Evolutionary conservation across 805 yeast species (phyloP), one percentile per base, ranked within the genome.

Genomic region (Teunomyces atbi): DNA sequence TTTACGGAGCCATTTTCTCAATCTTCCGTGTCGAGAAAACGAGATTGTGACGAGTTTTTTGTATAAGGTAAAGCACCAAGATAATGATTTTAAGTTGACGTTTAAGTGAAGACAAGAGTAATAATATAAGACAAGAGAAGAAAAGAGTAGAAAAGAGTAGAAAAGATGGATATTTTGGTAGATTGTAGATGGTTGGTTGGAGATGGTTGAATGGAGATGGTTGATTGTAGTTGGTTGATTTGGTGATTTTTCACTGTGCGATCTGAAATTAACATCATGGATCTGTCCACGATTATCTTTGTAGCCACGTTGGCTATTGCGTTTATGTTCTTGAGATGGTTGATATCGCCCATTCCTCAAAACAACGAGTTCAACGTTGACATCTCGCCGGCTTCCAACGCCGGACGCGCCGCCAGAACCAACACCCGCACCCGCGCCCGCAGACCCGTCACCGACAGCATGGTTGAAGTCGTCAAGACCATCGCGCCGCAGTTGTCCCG

Each of bases 41-140:
- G 98, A 92, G 56, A 82, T 86, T 27, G 82, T 92, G 33, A 89
- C 96, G 30, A 90, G 87, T 57, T 94, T 92, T 61, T 73, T 94
- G 45, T 94, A 92, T 68, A 84, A 87, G 57, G 90, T 89, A 44
- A 82, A 82, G 58, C 84, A 89, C 59, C 88, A 87, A 56, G 75
- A 71, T 40, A 68, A 66, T 49, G 74, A 70, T 41, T 72, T 72
- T 52, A 71, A 71, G 56, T 59, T 67, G 41, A 54, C 60, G 20
- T 72, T 78, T 54, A 72, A 71, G 47, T 63, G 42, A 12, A 28
- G 29, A 16, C 15, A 42, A 16, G 10, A 33, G 6, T 4, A 15
- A 47, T 32, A 16, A 28, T n/a, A 15, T 12, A 28, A 35, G 19
- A 3, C 2, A 4, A 13, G 7, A 33, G 27, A 21, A 23, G 26